Evolutionary conservation across 1,284 basidiomycete genomes (phyloP).

Genomic region (Malassezia nana): DNA sequence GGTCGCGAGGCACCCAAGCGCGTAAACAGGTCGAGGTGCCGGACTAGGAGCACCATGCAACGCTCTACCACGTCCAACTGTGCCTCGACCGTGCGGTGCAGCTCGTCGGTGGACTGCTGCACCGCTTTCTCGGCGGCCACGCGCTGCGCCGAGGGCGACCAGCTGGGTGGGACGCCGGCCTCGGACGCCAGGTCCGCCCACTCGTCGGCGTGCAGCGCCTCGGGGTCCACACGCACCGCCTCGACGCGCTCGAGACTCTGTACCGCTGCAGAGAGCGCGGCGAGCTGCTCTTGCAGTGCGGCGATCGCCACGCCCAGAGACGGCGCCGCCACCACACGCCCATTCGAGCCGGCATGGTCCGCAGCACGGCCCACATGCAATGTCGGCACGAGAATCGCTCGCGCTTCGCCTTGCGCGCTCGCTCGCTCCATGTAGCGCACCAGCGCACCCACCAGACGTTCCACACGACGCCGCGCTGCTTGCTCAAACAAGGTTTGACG

Average conservation of each 20-base stretch:
- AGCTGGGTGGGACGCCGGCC: neutral
- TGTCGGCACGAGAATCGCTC: slow-evolving; percentile 28
- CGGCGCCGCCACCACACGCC: slow-evolving; percentile 53
- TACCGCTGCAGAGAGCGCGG: slow-evolving; percentile 57
- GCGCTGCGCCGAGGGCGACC: neutral
- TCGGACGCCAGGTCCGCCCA: slow-evolving; percentile 55
- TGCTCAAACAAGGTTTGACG: slow-evolving; percentile 27
- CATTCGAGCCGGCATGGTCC: slow-evolving; percentile 51
- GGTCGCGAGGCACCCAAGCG: neutral
- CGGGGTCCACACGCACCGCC: slow-evolving; percentile 61
- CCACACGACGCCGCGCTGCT: slow-evolving; percentile 22
- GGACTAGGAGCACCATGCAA: slow-evolving; percentile 70
- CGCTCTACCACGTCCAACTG: slow-evolving; percentile 68
- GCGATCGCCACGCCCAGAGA: slow-evolving; percentile 66
- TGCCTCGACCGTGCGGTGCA: slow-evolving; percentile 53
- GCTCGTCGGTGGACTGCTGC: slow-evolving; percentile 31
- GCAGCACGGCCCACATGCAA: slow-evolving; percentile 17
- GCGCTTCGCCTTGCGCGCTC: slow-evolving; percentile 18
- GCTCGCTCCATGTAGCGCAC: slow-evolving; percentile 37
- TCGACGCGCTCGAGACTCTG: slow-evolving; percentile 61
- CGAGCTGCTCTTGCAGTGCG: slow-evolving; percentile 57
- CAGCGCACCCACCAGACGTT: slow-evolving; percentile 26
- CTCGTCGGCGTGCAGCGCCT: slow-evolving; percentile 62
- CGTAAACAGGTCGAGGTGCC: slow-evolving; percentile 57
- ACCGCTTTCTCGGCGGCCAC: slow-evolving; percentile 19